Conservation (phyloP, 192 early-diverging fungal species). For the Dissophora ornata region DNA sequence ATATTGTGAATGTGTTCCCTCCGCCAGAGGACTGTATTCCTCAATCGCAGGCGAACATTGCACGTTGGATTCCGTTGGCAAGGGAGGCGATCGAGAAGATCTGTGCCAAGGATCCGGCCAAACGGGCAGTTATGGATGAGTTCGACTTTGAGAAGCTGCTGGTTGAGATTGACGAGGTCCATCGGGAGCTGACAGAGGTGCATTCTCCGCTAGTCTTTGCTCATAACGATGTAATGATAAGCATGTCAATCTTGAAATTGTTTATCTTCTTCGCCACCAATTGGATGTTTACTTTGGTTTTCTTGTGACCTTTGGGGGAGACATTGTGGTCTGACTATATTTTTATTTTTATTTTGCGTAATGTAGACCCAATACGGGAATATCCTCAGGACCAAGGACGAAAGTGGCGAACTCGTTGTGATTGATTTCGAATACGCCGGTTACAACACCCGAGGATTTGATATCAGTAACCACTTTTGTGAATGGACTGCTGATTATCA, state of each 20-base stretch:
- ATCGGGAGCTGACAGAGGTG: constrained; percentile 46
- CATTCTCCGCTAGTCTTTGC: constrained; percentile 83
- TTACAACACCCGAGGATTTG: constrained; percentile 82
- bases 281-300: too few species aligned
- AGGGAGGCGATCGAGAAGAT: constrained; percentile 52
- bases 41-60: constrained; percentile 77
- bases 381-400: constrained; percentile 70
- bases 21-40: constrained; percentile 57
- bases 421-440: constrained; percentile 91
- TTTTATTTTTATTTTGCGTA: too few species aligned
- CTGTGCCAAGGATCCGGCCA: constrained; percentile 26
- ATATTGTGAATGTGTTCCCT: constrained; percentile 71
- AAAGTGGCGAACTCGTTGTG: constrained; percentile 70
- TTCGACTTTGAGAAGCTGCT: constrained; percentile 65
- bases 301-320: too few species aligned
- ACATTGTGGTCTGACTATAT: too few species aligned
- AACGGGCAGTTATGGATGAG: constrained; percentile 24
- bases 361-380: constrained; percentile 87
- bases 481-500: constrained; percentile 91
- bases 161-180: constrained; percentile 60
- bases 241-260: constrained; percentile 64
- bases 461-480: constrained; percentile 88
- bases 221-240: constrained; percentile 92
- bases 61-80: constrained; percentile 68
- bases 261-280: not conserved